Conservation (phyloP, 352 stramenopile genomes). For the Blastocystis sp. region DNA sequence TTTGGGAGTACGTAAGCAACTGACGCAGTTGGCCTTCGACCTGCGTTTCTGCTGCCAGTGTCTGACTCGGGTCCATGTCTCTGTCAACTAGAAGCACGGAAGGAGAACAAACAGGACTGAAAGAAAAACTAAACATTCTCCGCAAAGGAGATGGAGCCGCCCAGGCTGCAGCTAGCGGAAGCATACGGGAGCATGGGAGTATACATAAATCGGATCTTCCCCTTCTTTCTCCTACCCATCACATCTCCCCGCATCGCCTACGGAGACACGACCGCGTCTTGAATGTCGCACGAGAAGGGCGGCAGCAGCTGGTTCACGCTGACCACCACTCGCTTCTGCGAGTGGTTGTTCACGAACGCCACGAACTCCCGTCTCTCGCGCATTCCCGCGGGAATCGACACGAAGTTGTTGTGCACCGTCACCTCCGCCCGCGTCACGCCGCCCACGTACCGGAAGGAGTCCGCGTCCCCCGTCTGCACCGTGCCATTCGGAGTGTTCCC, state of each 20-base stretch:
- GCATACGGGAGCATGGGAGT: neutral
- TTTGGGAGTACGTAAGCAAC: neutral
- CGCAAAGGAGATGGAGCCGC: neutral
- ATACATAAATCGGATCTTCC: constrained; percentile 20
- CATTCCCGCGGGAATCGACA: constrained; percentile 12
- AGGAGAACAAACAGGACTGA: neutral
- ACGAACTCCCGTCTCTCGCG: neutral
- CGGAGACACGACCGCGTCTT: constrained; percentile 26
- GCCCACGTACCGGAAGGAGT: neutral
- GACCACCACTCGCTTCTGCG: constrained; percentile 15
- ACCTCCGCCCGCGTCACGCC: neutral
- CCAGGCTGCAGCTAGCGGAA: neutral
- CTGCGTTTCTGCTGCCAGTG: neutral
- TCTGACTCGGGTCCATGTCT: neutral
- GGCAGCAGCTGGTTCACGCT: constrained; percentile 14
- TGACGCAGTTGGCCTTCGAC: neutral
- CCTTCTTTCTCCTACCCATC: constrained; percentile 57
- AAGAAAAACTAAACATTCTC: neutral
- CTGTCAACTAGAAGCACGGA: neutral
- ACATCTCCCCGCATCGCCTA: neutral
- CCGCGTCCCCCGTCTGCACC: neutral
- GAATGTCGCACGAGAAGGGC: constrained; percentile 37
- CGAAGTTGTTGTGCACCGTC: neutral
- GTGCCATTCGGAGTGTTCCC: neutral
- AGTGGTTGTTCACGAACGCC: constrained; percentile 60